Base-by-base conservation (phyloP, 2,329 filamentous ascomycete species). In the Colletotrichum sp. region DNA sequence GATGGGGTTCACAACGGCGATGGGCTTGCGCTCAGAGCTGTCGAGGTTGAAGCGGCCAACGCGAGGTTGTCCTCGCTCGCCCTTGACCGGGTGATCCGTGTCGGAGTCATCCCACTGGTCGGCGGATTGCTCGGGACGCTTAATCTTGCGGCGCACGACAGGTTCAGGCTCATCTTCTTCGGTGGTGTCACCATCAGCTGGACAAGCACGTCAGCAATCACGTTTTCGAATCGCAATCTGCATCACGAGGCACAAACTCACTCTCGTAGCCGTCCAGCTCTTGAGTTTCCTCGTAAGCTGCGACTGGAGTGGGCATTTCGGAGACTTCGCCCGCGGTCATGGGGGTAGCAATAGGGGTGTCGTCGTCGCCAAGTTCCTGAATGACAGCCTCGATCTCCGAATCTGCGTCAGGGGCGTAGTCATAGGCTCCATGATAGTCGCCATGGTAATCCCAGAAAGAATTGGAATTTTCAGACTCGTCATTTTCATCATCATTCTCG, bases 381-480 rank as follows among this genome's bases (percentile, higher is more conserved):
- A 85, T 78, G 24, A 86, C 81, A 60, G 85, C 83, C 43, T 89
- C 86, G 13, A 86, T 84, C 60, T 90, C 88, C 1, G 84, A 86
- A 38, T 86, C 84, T 16, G 79, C 81, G 24, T 76, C 82, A 81
- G 67, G 80, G 72, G 63, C 84, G 84, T 74, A 78, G 48, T 80
- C 83, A 64, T 88, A 86, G 21, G 89, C 87, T 74, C 89, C 88
- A 71, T 87, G 86, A 66, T 88, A 86, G 28, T 89, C 87, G 74
- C 89, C 88, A 72, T 87, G 85, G 78, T 90, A 91, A 80, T 94
- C 92, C 92, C 92, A 94, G 80, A 91, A 93, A 2, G 91, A 92
- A 55, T 87, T 87, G 26, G 89, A 91, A 74, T 88, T 88, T 6
- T 88, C 92, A 1, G 88, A 90, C 76, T 92, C 90, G 67, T 91